Conservation (phyloP, 257 asterid genomes). For the Rubia yunnanensis region DNA sequence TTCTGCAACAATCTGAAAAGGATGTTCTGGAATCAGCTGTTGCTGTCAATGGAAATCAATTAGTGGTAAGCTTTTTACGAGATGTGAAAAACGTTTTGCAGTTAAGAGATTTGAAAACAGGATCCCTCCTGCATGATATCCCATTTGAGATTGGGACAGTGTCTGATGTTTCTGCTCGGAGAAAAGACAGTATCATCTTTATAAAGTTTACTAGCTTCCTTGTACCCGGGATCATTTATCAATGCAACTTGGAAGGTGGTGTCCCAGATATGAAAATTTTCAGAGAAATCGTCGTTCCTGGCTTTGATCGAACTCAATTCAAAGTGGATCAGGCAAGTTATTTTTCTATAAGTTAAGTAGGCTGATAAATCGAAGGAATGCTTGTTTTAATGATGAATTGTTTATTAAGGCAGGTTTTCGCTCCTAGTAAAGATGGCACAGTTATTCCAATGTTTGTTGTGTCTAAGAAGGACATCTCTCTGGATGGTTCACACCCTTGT, state of each 20-base stretch:
- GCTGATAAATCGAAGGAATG: not conserved
- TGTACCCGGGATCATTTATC: slow-evolving; percentile 69
- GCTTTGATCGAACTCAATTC: slow-evolving; percentile 65
- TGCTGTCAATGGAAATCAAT: slow-evolving; percentile 57
- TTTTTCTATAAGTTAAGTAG: not conserved
- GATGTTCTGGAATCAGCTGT: slow-evolving; percentile 88
- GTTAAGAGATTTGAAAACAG: slow-evolving; percentile 72
- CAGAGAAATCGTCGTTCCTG: slow-evolving; percentile 68
- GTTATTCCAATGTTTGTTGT: slow-evolving; percentile 71
- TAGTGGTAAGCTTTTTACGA: slow-evolving; percentile 61
- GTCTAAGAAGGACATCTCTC: slow-evolving; percentile 54
- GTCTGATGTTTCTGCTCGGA: slow-evolving; percentile 54
- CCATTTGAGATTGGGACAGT: slow-evolving; percentile 84
- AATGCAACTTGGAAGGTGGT: slow-evolving; percentile 48
- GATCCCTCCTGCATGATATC: slow-evolving; percentile 52
- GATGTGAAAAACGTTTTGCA: slow-evolving; percentile 89
- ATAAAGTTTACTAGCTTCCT: slow-evolving; percentile 79
- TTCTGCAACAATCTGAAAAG: slow-evolving; percentile 53
- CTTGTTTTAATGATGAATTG: not conserved
- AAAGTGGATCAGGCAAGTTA: slow-evolving; percentile 66
- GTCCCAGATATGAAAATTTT: slow-evolving; percentile 55
- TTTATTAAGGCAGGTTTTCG: slow-evolving; percentile 50
- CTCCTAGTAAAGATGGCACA: slow-evolving; percentile 74
- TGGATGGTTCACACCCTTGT: slow-evolving; percentile 90
- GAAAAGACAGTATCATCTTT: slow-evolving; percentile 51